These are phyloP conservation scores for Claviceps purpurea DNA, from an alignment of 2,329 filamentous ascomycete genomes.

Conservation along the genomic window DNA sequence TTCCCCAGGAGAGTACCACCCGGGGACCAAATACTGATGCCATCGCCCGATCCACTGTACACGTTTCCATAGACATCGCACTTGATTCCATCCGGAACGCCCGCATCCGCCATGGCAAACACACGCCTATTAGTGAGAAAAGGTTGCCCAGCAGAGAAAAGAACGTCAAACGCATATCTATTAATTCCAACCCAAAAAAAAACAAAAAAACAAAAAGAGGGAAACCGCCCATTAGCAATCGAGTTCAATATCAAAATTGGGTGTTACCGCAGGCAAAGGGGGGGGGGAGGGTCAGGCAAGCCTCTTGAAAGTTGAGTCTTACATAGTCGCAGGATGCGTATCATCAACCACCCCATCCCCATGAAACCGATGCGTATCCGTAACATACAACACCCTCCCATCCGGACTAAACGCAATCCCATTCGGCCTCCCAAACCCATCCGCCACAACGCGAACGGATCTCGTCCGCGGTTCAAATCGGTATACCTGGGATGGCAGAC, in stretches of 20 bases:
- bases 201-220: too few relatives aligned
- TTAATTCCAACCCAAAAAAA: neutral
- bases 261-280: neutral
- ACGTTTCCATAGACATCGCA: slow-evolving; percentile 33
- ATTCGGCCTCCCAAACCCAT: slow-evolving; percentile 33
- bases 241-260: too few relatives aligned
- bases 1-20: slow-evolving; percentile 32
- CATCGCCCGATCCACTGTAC: slow-evolving; percentile 35
- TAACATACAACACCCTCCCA: slow-evolving; percentile 30
- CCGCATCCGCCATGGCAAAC: slow-evolving; percentile 34
- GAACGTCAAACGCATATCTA: slow-evolving; percentile 24
- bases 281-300: neutral
- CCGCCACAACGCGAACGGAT: slow-evolving; percentile 29
- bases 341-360: slow-evolving; percentile 20
- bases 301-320: slow-evolving; percentile 10
- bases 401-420: slow-evolving; percentile 33
- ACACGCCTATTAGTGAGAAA: slow-evolving; percentile 34
- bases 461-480: slow-evolving; percentile 27
- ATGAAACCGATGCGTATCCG: slow-evolving; percentile 24
- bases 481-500: slow-evolving; percentile 34
- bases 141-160: slow-evolving; percentile 14
- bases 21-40: slow-evolving; percentile 33
- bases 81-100: slow-evolving; percentile 35
- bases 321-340: slow-evolving; percentile 14
- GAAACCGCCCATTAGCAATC: too few relatives aligned